Base-by-base conservation (phyloP, 768 basidiomycete genomes). In the Leccinum ochraceum region DNA sequence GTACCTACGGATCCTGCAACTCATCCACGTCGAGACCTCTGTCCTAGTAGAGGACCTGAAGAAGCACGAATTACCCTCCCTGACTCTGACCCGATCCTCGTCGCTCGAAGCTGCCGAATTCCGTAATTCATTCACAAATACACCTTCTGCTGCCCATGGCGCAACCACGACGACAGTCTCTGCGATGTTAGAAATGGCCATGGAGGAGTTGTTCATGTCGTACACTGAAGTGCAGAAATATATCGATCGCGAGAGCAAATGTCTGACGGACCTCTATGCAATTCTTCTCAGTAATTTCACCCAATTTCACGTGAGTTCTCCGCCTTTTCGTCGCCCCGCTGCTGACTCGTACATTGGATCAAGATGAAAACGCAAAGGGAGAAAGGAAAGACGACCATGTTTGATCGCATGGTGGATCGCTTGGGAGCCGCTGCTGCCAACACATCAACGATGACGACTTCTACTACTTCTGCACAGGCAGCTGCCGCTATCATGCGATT, bases 151-250 rank as follows among this genome's bases (percentile, higher is more conserved):
- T 24, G 71, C 80, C 37, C 76, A 79, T 17, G 70, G 79, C 2
- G 68, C 80, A 24, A 77, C 78, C 17, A 60, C 80, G 0, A 75
- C 82, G 9, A 81, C 84, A 9, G 83, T 90, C 67, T 81, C 87
- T 67, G 78, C 84, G 1, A 94, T 98, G 92, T 81, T 99, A n/a
- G 97, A 98, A 73, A 87, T 86, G 8, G 92, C 94, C 8, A 88
- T 97, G 85, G 97, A 98, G 63, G 97, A 98, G 70, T 83, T 98
- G 20, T 98, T 98, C 64, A 86, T 95, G 22, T 92, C 94, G 3
- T 98, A 95, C 69, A 90, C 88, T 1, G 96, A 99, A 75, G 94
- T 92, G 3, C 86, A 86, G 60, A 79, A 94, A 58, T 98, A 98
- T 71, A 82, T 98, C 4, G 97, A 98, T 68, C 86, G 87, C 46